Percentiles rank a stretch among this genome's conserved stretches.
phyloP scores from a whole-genome alignment of 2,329 filamentous ascomycete species.

The Epichloe gansuensis region DNA sequence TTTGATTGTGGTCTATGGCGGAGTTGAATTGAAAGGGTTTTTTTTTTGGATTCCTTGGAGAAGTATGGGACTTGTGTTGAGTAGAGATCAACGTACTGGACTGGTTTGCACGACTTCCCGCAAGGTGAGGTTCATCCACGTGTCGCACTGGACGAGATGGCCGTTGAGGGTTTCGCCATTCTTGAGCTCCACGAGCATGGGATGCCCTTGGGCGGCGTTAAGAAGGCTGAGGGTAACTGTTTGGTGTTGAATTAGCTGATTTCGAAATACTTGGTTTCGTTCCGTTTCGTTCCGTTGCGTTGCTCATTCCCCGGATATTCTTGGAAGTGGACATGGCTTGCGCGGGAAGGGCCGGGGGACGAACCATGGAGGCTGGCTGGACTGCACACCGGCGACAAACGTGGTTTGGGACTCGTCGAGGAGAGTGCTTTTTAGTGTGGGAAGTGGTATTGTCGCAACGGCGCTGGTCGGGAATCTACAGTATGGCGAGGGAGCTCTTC shows the following conservation, averaged over 20 bases:
- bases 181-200: slow-evolving; percentile 95
- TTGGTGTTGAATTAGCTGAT: not conserved
- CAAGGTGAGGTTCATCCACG: slow-evolving; percentile 98
- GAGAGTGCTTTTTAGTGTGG: not conserved
- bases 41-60: not conserved
- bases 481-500: not conserved
- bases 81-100: slow-evolving; percentile 39
- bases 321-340: no score
- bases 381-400: not conserved
- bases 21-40: no score
- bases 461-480: not conserved
- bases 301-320: not conserved
- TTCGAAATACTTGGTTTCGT: not conserved
- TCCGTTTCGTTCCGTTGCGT: not conserved
- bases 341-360: not conserved
- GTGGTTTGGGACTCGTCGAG: not conserved
- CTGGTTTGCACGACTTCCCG: slow-evolving; percentile 97
- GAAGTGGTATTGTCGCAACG: not conserved
- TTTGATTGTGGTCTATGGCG: no score
- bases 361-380: not conserved
- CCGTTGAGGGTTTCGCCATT: slow-evolving; percentile 96
- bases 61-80: not conserved
- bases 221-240: slow-evolving; percentile 68
- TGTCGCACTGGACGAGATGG: slow-evolving; percentile 92
- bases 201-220: slow-evolving; percentile 91